Percentiles rank a stretch among this genome's conserved stretches.
These are phyloP conservation scores for Stromatinia cepivora DNA, from an alignment of 2,329 filamentous ascomycete species.

Conservation along the genomic window DNA sequence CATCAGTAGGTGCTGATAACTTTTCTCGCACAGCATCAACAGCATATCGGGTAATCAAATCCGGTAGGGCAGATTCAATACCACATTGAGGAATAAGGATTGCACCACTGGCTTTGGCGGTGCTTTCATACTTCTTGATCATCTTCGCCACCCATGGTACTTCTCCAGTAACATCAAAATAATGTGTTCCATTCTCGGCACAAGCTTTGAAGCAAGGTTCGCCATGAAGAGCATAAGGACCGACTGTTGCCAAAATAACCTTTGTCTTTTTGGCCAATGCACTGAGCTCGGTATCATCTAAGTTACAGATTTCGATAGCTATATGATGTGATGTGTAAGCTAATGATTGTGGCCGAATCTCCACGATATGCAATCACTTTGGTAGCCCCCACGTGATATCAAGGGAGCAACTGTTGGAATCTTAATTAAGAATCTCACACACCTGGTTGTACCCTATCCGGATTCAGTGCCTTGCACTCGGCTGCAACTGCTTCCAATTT, in stretches of 20 bases:
- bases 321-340: conserved; percentile 14
- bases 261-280: conserved; percentile 57
- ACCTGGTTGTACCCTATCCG: conserved; percentile 72
- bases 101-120: conserved; percentile 55
- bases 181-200: conserved; percentile 63
- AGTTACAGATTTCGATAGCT: conserved; percentile 55
- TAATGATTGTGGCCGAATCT: background rate
- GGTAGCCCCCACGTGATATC: background rate
- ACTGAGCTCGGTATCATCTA: conserved; percentile 49
- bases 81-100: conserved; percentile 62
- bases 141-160: conserved; percentile 58
- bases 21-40: conserved; percentile 51
- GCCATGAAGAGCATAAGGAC: conserved; percentile 58
- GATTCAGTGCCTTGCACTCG: conserved; percentile 65
- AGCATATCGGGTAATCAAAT: conserved; percentile 57
- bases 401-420: background rate
- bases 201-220: conserved; percentile 62
- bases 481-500: conserved; percentile 72
- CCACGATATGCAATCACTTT: background rate
- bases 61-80: conserved; percentile 62
- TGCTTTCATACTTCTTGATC: conserved; percentile 58
- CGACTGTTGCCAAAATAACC: conserved; percentile 58
- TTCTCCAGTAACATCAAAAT: conserved; percentile 64
- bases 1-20: conserved; percentile 51
- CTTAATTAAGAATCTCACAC: conserved; percentile 37